These are phyloP conservation scores for Cryptosporidium canis DNA, from an alignment of 169 alveolate species.

Conservation along the genomic window DNA sequence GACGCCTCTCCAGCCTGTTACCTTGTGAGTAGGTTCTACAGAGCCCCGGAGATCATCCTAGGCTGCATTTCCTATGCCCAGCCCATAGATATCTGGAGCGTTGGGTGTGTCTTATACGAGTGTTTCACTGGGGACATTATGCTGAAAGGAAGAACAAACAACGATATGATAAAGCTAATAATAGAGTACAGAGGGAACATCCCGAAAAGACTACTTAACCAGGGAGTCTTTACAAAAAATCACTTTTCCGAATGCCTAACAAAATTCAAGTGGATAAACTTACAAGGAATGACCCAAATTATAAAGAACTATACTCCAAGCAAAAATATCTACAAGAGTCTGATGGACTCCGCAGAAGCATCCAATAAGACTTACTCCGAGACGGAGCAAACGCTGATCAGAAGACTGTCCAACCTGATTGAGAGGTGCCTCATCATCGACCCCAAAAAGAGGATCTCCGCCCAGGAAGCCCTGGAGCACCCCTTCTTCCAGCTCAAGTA, in stretches of 20 bases:
- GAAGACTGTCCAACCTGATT: slow-evolving; percentile 90
- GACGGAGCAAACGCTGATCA: slow-evolving; percentile 76
- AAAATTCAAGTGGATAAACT: slow-evolving; percentile 80
- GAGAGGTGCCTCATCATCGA: slow-evolving; percentile 93
- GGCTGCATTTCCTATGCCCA: slow-evolving; percentile 90
- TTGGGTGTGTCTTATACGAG: slow-evolving; percentile 96
- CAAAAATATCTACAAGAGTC: slow-evolving; percentile 77
- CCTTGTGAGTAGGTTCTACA: slow-evolving; percentile 94
- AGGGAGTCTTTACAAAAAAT: slow-evolving; percentile 85
- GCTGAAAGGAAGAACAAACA: slow-evolving; percentile 94
- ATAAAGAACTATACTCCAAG: slow-evolving; percentile 30
- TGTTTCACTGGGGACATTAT: slow-evolving; percentile 95
- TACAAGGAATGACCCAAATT: slow-evolving; percentile 84
- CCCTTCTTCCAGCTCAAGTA: slow-evolving; percentile 83
- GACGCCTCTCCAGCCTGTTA: slow-evolving; percentile 92
- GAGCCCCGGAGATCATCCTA: slow-evolving; percentile 98
- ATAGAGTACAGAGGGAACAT: slow-evolving; percentile 94
- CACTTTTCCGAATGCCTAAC: slow-evolving; percentile 85
- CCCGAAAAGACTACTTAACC: slow-evolving; percentile 89
- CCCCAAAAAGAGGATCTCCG: slow-evolving; percentile 94
- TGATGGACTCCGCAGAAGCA: slow-evolving; percentile 78
- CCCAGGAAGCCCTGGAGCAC: slow-evolving; percentile 95
- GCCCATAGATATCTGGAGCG: slow-evolving; percentile 95
- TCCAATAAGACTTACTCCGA: not conserved
- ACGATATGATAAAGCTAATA: slow-evolving; percentile 94